Conservation (phyloP, 2,329 filamentous ascomycete genomes). For the Coniella vitis region DNA sequence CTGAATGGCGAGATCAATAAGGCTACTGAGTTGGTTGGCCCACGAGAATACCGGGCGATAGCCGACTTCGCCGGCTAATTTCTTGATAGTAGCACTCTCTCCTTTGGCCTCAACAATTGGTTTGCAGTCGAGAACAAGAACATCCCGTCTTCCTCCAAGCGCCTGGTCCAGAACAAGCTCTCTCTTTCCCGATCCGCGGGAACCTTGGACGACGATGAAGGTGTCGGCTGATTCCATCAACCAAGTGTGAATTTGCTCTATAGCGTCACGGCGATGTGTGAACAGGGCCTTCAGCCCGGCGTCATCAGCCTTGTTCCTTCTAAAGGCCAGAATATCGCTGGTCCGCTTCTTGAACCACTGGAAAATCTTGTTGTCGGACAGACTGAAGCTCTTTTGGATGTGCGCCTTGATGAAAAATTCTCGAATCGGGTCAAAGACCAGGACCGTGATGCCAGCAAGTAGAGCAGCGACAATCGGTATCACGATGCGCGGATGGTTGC, state of each 20-base stretch:
- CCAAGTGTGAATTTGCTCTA: constrained; percentile 78
- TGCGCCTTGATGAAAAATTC: constrained; percentile 89
- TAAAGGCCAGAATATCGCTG: constrained; percentile 57
- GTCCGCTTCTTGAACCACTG: constrained; percentile 75
- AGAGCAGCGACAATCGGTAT: constrained; percentile 77
- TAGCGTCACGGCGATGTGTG: constrained; percentile 76
- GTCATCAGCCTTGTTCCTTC: constrained; percentile 50
- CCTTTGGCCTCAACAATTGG: constrained; percentile 85
- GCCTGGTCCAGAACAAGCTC: constrained; percentile 84
- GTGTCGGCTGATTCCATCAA: constrained; percentile 83
- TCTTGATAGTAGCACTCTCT: constrained; percentile 76
- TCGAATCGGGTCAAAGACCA: constrained; percentile 88
- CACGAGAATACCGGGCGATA: constrained; percentile 93
- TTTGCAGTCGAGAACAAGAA: constrained; percentile 86
- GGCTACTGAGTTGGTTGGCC: constrained; percentile 90
- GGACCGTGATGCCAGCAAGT: constrained; percentile 74
- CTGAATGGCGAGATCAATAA: constrained; percentile 87
- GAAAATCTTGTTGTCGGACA: constrained; percentile 67
- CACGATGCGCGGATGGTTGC: constrained; percentile 79
- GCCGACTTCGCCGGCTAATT: constrained; percentile 75
- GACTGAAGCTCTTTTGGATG: constrained; percentile 68
- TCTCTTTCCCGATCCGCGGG: constrained; percentile 82
- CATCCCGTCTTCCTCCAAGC: constrained; percentile 66
- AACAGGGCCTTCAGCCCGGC: constrained; percentile 74
- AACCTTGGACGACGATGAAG: constrained; percentile 89